Conservation (phyloP, 2,329 filamentous ascomycete genomes). For the Orbilia brochopaga region DNA sequence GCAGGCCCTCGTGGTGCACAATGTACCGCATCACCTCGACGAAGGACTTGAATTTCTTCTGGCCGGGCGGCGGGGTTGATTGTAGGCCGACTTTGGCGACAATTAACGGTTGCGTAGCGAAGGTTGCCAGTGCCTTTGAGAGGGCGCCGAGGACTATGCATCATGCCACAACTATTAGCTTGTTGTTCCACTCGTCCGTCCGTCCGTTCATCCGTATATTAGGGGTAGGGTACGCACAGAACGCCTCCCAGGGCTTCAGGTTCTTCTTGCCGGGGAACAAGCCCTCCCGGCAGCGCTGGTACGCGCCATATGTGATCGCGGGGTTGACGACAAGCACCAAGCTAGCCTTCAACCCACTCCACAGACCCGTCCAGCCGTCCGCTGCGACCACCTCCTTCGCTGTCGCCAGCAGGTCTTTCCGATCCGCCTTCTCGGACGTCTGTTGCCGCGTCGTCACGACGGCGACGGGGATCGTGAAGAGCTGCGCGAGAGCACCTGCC, state of each 20-base stretch:
- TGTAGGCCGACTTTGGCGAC: conserved; percentile 97
- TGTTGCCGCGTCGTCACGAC: conserved; percentile 96
- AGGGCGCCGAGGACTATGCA: conserved; percentile 75
- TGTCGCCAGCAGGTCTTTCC: conserved; percentile 85
- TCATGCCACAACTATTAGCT: background rate
- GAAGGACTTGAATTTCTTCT: conserved; percentile 89
- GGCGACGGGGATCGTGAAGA: conserved; percentile 95
- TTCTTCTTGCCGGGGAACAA: conserved; percentile 78
- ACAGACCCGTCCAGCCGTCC: conserved; percentile 85
- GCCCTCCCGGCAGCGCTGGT: conserved; percentile 80
- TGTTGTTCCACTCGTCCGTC: background rate
- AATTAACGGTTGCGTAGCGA: conserved; percentile 91
- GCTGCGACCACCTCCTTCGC: conserved; percentile 89
- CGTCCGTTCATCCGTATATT: background rate
- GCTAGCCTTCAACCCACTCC: conserved; percentile 94
- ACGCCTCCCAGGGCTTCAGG: conserved; percentile 84
- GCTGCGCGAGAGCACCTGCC: conserved; percentile 86
- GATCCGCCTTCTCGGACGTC: conserved; percentile 81
- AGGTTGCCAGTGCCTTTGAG: conserved; percentile 89
- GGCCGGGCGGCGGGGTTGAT: conserved; percentile 84
- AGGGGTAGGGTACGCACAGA: conserved; percentile 68
- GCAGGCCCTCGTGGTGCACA: conserved; percentile 79
- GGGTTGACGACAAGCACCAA: conserved; percentile 95
- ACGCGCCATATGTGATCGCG: conserved; percentile 95
- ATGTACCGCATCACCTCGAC: conserved; percentile 95